phyloP scores from a whole-genome alignment of 441 rosid genomes.

The Arabidopsis hybrid region DNA sequence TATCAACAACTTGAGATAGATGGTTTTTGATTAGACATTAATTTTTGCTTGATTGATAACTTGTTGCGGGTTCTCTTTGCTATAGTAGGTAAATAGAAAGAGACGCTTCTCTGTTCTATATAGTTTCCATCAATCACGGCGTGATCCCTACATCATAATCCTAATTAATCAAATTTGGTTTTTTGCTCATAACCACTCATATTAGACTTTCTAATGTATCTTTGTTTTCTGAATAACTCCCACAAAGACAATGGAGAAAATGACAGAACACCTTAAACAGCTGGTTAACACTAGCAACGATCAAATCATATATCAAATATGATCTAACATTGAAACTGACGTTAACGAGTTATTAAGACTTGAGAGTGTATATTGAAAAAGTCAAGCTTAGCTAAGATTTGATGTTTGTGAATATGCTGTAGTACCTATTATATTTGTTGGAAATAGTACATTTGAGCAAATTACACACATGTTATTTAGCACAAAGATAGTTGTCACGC shows the following conservation, averaged over 20 bases:
- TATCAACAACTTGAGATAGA: not conserved
- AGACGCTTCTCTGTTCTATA: slow-evolving; percentile 7
- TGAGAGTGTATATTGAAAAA: not conserved
- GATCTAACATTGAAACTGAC: slow-evolving; percentile 52
- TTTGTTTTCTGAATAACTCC: slow-evolving; percentile 13
- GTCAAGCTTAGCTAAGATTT: slow-evolving; percentile 24
- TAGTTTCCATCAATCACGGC: slow-evolving; percentile 56
- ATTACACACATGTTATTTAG: not conserved
- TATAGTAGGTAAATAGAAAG: slow-evolving; percentile 31
- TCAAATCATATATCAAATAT: slow-evolving; percentile 50
- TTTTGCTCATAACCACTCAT: slow-evolving; percentile 51
- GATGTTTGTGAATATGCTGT: slow-evolving; percentile 31
- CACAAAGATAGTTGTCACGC: slow-evolving; percentile 5
- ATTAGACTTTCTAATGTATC: slow-evolving; percentile 50
- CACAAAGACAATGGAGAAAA: slow-evolving; percentile 34
- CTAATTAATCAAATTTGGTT: slow-evolving; percentile 14
- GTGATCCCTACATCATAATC: slow-evolving; percentile 44
- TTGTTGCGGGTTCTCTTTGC: not conserved
- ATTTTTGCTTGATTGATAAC: not conserved
- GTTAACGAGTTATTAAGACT: slow-evolving; percentile 39
- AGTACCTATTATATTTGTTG: not conserved
- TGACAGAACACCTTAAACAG: slow-evolving; percentile 51
- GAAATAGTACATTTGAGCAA: slow-evolving; percentile 10
- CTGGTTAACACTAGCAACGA: slow-evolving; percentile 70
- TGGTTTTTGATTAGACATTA: slow-evolving; percentile 17